Evolutionary conservation across 139 green algal genomes (phyloP), one percentile per base, ranked within the genome.

Genomic region (Coelastrella sp.): DNA sequence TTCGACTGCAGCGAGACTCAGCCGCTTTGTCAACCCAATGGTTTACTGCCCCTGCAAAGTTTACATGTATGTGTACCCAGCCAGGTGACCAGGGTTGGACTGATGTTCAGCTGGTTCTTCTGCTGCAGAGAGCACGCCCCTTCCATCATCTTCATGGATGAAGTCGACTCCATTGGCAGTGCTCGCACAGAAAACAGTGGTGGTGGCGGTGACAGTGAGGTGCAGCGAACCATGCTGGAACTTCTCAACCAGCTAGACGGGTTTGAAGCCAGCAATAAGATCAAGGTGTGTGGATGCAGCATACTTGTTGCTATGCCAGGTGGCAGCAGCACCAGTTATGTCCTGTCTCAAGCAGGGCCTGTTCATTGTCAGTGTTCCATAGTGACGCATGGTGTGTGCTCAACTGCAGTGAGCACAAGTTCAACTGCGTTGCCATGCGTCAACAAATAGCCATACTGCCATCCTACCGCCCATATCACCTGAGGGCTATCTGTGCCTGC

Each of bases 191-290:
- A 99, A 81, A 96, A 95, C 89, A 92, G 89, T 56, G 97, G 97
- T 35, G 94, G 97, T 60, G 91, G 93, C 65, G 97, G 98, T n/a
- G 98, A 99, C 94, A 97, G 91, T 70, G 98, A 99, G 94, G 98
- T 99, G 93, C 98, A 99, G 95, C 95, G 98, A 65, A 99, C 98
- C 24, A 99, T 99, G 98, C 94, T 99, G 63, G 98, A 99, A 95
- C 95, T 99, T 85, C 96, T 99, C 35, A 99, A 99, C 94, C 97
- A 99, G 97, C 95, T 99, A 78, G 98, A 99, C 90, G 98, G 98
- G 17, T 99, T 99, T 90, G 98, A 99, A 95, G 97, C 97, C 20
- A 98, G 94, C 73, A 99, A 99, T 93, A 99, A 99, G 92, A 99
- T 99, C 96, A 99, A 99, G 96, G 96, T 96, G 81, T 8, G 89